Evolutionary conservation across 345 rosid genomes (phyloP), one percentile per base, ranked within the genome.

Genomic region (Atalantia buxifolia): DNA sequence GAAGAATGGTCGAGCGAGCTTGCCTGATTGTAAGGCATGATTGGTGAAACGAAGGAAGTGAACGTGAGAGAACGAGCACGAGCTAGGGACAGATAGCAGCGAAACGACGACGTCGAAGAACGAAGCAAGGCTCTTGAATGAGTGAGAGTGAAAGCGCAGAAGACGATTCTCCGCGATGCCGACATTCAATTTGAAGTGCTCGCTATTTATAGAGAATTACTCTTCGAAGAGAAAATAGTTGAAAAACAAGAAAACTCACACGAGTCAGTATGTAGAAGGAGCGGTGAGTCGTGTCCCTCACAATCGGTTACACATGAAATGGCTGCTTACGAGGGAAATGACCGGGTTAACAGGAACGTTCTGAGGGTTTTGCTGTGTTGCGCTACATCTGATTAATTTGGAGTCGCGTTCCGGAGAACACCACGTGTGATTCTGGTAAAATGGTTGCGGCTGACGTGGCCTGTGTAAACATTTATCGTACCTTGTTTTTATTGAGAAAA

Each of bases 21-120:
- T 40, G 86, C 94, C 86, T 86, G 84, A 31, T 85, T 76, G 48
- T 56, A 79, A 74, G 92, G 78, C 87, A 83, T 86, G 83, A 57
- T 67, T 19, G 64, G 28, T 12, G 69, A 71, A 77, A 77, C 24
- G 3, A 72, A 33, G 33, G 82, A 74, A 73, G 77, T 2, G 77
- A 77, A 79, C 64, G 45, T 28, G 59, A 81, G 77, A 76, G 84
- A 75, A 57, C 57, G 2, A 53, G 57, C 6, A 53, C 77, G 89
- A 81, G 76, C n/a, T 9, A 73, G 73, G 75, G 81, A 48, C 62
- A 77, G 1, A 76, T 56, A 74, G 68, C 80, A 71, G 74, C 83
- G 72, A 76, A 82, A 71, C 66, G 57, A 50, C 56, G 22, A 53
- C 57, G 57, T 53, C 7, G 22, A 53, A 18, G 83, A 80, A 33